Evolutionary conservation across 805 yeast species (phyloP).

Genomic region (Pichia californica): DNA sequence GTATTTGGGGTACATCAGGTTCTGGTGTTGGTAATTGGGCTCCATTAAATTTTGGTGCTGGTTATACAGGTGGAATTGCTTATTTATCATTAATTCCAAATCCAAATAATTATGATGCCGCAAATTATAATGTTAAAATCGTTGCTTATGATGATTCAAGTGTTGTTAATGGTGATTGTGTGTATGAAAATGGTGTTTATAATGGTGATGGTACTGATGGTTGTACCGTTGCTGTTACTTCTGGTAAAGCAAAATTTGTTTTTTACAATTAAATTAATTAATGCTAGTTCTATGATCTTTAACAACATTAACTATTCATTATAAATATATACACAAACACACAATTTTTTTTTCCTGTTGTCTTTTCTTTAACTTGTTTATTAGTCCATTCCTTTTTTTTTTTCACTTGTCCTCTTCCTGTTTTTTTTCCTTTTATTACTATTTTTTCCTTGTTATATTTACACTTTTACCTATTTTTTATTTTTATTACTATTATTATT

Average conservation of each 20-base stretch:
- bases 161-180: constrained; percentile 36
- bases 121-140: constrained; percentile 47
- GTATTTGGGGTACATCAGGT: constrained; percentile 84
- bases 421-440: too few species aligned
- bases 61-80: constrained; percentile 63
- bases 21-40: constrained; percentile 96
- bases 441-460: too few species aligned
- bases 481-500: too few species aligned
- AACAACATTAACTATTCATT: too few species aligned
- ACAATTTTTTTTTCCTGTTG: too few species aligned
- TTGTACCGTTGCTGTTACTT: constrained; percentile 56
- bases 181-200: constrained; percentile 37
- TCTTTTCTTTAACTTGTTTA: too few species aligned
- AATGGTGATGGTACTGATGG: constrained; percentile 64
- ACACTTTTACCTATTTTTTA: too few species aligned
- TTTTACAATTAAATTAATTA: constrained; percentile 20
- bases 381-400: too few species aligned
- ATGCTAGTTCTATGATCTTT: too few species aligned
- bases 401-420: too few species aligned
- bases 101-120: constrained; percentile 72
- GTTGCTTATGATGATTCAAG: constrained; percentile 32
- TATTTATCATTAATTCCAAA: constrained; percentile 91
- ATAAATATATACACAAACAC: too few species aligned
- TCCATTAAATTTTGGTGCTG: constrained; percentile 92
- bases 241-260: constrained; percentile 31